Conservation (phyloP, 2,329 filamentous ascomycete genomes). For the Capronia coronata region DNA sequence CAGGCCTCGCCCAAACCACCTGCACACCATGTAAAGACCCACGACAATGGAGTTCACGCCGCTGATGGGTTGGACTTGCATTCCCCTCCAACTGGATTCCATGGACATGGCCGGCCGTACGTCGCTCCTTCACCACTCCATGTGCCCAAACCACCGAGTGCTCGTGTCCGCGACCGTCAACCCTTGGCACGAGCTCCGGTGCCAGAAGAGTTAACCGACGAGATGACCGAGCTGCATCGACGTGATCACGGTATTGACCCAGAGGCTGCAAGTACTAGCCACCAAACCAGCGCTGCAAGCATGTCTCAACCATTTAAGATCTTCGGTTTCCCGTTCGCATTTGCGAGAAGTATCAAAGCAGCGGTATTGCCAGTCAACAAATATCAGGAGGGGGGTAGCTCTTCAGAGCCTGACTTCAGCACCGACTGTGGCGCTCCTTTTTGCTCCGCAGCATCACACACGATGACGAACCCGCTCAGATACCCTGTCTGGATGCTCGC, state of each 20-base stretch:
- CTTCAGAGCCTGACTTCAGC: neutral
- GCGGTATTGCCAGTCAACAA: neutral
- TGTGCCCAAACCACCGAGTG: neutral
- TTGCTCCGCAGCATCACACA: neutral
- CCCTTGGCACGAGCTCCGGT: no score
- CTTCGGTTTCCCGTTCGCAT: neutral
- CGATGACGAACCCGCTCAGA: slow-evolving; percentile 1
- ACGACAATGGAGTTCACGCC: neutral
- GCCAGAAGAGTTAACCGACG: no score
- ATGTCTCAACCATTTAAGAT: neutral
- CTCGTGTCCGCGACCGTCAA: no score
- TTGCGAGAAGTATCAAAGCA: neutral
- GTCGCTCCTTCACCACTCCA: neutral
- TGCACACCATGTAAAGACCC: neutral
- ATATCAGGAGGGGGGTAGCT: neutral
- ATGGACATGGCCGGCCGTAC: neutral
- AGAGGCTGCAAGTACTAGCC: neutral
- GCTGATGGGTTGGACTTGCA: neutral
- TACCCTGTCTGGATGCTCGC: slow-evolving; percentile 2
- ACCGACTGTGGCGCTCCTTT: neutral
- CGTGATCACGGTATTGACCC: no score
- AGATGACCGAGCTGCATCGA: no score
- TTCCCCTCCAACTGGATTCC: neutral
- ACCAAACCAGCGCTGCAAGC: neutral
- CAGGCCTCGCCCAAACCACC: neutral